Evolutionary conservation across 257 asterid species (phyloP).

Genomic region (Forsythia suspensa): DNA sequence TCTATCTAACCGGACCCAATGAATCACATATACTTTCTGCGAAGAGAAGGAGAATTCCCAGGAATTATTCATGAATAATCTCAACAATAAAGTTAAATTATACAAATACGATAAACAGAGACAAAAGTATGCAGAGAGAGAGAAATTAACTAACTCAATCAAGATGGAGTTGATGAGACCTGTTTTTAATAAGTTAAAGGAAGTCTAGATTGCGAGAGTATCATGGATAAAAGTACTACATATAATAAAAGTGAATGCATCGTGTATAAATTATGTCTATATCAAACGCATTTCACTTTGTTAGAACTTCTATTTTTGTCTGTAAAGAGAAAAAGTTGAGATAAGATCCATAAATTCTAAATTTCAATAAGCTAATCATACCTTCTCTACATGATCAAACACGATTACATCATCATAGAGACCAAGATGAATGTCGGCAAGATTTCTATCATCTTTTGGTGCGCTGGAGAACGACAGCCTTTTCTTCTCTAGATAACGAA

Average conservation of each 20-base stretch:
- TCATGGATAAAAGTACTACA: no score
- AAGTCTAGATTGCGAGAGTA: no score
- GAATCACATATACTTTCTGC: conserved; percentile 75
- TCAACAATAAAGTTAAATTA: not conserved
- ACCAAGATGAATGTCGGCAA: conserved; percentile 88
- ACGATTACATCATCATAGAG: conserved; percentile 79
- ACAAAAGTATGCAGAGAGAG: not conserved
- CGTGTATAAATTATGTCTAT: no score
- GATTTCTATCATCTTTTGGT: conserved; percentile 69
- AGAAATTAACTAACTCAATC: not conserved
- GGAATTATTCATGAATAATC: conserved; percentile 18
- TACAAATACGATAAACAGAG: conserved; percentile 1
- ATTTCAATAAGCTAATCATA: conserved; percentile 25
- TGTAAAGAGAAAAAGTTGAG: not conserved
- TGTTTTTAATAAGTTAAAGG: not conserved
- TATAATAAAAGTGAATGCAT: no score
- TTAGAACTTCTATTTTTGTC: not conserved
- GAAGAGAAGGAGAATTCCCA: conserved; percentile 3
- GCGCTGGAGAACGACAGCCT: conserved; percentile 70
- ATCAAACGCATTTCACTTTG: not conserved
- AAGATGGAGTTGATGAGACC: conserved; percentile 7
- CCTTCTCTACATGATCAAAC: conserved; percentile 95
- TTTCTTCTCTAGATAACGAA: conserved; percentile 66
- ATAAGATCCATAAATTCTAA: conserved; percentile 1
- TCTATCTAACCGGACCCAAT: conserved; percentile 82